These are phyloP conservation scores for Kregervanrija delftensis DNA, from an alignment of 805 yeast species.

Conservation along the genomic window DNA sequence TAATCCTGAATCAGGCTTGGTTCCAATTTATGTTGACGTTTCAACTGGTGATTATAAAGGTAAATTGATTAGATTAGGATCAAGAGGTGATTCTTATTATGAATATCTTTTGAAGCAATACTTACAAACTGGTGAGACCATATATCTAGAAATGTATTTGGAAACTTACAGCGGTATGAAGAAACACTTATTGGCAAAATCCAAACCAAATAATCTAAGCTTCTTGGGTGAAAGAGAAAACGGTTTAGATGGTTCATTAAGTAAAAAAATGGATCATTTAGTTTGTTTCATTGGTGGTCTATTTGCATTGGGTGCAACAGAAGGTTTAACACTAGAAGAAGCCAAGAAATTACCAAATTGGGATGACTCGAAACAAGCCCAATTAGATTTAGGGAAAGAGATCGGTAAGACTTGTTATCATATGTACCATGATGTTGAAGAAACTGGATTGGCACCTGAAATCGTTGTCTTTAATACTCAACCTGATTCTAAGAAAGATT, in stretches of 20 bases:
- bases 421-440: slow-evolving; percentile 66
- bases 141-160: slow-evolving; percentile 69
- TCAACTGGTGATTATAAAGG: slow-evolving; percentile 67
- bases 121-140: slow-evolving; percentile 64
- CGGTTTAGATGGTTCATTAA: slow-evolving; percentile 56
- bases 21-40: slow-evolving; percentile 74
- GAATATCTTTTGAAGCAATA: slow-evolving; percentile 85
- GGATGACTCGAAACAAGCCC: slow-evolving; percentile 52
- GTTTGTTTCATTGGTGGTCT: slow-evolving; percentile 91
- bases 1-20: slow-evolving; percentile 60
- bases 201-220: slow-evolving; percentile 55
- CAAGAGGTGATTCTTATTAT: slow-evolving; percentile 90
- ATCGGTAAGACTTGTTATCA: slow-evolving; percentile 75
- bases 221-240: slow-evolving; percentile 72
- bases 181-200: slow-evolving; percentile 51
- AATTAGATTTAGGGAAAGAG: slow-evolving; percentile 65
- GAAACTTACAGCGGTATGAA: slow-evolving; percentile 74
- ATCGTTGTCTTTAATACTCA: slow-evolving; percentile 70
- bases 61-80: slow-evolving; percentile 66
- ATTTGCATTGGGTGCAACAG: slow-evolving; percentile 84
- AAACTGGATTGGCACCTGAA: slow-evolving; percentile 82
- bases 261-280: slow-evolving; percentile 83
- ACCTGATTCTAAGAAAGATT: slow-evolving; percentile 33
- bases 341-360: slow-evolving; percentile 54
- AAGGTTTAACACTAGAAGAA: slow-evolving; percentile 49